These are phyloP conservation scores for Dillenia suffruticosa DNA, from an alignment of 164 flowering plant species.

Conservation along the genomic window DNA sequence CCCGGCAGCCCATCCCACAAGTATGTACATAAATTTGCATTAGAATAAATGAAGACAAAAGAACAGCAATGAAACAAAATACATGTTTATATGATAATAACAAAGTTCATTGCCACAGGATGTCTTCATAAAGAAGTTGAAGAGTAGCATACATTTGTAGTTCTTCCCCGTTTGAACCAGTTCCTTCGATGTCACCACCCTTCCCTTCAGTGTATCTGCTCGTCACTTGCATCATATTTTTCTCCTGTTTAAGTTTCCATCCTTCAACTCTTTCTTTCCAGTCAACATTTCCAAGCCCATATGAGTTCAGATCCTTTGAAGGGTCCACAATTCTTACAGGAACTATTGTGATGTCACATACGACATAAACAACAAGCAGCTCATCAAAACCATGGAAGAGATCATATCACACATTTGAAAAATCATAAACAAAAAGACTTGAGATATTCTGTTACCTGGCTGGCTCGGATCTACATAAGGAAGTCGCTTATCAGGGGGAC, in stretches of 20 bases:
- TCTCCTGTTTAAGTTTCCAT: constrained; percentile 96
- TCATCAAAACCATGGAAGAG: constrained; percentile 1
- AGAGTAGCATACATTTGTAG: constrained; percentile 68
- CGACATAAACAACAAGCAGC: constrained; percentile 6
- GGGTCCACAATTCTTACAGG: constrained; percentile 97
- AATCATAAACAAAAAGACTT: not conserved
- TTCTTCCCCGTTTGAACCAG: constrained; percentile 97
- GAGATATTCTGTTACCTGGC: constrained; percentile 54
- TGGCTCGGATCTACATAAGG: constrained; percentile 83
- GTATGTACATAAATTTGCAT: too few relatives aligned
- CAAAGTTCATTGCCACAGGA: not conserved
- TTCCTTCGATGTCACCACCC: constrained; percentile 83
- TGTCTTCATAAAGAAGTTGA: not conserved
- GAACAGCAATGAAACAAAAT: too few relatives aligned
- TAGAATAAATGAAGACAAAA: too few relatives aligned
- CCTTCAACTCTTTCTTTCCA: constrained; percentile 99
- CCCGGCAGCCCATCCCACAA: too few relatives aligned
- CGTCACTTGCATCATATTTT: constrained; percentile 66
- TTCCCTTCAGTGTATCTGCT: constrained; percentile 72
- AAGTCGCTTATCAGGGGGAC: constrained; percentile 77
- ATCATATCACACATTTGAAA: not conserved
- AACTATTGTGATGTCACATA: constrained; percentile 37
- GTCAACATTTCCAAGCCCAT: constrained; percentile 97
- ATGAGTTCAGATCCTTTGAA: constrained; percentile 87
- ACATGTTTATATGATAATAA: too few relatives aligned